These are phyloP conservation scores for Ustilago tritici DNA, from an alignment of 1,284 basidiomycete species.

Conservation along the genomic window DNA sequence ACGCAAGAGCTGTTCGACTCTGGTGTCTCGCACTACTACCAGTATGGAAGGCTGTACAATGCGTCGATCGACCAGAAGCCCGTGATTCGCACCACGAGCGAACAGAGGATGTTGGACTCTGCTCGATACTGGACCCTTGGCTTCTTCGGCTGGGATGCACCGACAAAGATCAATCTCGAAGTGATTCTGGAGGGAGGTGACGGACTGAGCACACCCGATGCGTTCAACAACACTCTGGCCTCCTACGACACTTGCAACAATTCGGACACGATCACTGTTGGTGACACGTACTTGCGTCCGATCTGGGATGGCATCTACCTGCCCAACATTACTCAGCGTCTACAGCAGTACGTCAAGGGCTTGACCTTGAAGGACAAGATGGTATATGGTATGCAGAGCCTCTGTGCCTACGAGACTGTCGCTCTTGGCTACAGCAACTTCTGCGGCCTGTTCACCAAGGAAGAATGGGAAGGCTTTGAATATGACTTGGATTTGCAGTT, in stretches of 20 bases:
- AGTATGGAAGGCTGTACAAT: conserved; percentile 66
- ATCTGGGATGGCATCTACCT: conserved; percentile 70
- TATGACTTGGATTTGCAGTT: conserved; percentile 74
- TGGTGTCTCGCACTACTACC: conserved; percentile 63
- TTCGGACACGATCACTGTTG: conserved; percentile 74
- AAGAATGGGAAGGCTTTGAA: conserved; percentile 85
- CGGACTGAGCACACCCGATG: conserved; percentile 46
- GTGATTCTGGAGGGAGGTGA: conserved; percentile 58
- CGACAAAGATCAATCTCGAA: conserved; percentile 61
- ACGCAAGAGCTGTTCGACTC: conserved; percentile 76
- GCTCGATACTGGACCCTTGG: conserved; percentile 76
- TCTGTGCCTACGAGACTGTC: conserved; percentile 70
- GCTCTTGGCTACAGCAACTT: conserved; percentile 72
- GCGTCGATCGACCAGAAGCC: conserved; percentile 59
- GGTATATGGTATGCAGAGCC: conserved; percentile 58
- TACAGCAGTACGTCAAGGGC: conserved; percentile 55
- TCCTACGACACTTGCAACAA: conserved; percentile 77
- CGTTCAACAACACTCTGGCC: conserved; percentile 84
- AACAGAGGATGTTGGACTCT: conserved; percentile 85
- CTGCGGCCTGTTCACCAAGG: conserved; percentile 86
- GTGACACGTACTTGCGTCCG: conserved; percentile 72
- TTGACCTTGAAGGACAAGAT: conserved; percentile 71
- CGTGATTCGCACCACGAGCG: conserved; percentile 66
- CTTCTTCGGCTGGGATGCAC: conserved; percentile 58
- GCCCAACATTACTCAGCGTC: conserved; percentile 45